Conservation (phyloP, 352 stramenopile species). For the Elongisporangium prolatum region DNA sequence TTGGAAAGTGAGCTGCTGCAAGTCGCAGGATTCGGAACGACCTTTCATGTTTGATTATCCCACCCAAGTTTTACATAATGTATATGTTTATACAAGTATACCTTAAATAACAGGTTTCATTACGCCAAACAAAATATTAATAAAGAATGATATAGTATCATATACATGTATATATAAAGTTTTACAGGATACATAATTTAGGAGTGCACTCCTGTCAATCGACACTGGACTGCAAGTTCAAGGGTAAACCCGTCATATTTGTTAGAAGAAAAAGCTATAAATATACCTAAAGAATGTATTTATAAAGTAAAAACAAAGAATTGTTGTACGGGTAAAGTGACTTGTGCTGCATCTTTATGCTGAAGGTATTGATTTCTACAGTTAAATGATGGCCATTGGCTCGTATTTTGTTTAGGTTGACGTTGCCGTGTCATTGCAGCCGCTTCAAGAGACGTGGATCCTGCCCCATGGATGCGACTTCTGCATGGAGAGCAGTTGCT, state of each 20-base stretch:
- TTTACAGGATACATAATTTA: background rate
- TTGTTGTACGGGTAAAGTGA: background rate
- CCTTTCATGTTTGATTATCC: background rate
- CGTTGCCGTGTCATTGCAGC: conserved; percentile 1
- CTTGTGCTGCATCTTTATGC: background rate
- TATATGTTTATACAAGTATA: background rate
- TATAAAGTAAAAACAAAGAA: too few relatives aligned
- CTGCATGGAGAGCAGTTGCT: background rate
- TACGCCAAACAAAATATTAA: too few relatives aligned
- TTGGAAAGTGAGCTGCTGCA: background rate
- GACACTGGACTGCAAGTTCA: background rate
- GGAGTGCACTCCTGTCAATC: background rate
- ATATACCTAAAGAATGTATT: background rate
- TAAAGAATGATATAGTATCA: too few relatives aligned
- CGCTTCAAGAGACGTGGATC: conserved; percentile 2
- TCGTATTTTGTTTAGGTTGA: conserved; percentile 1
- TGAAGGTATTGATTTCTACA: background rate
- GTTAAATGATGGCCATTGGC: background rate
- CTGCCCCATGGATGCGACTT: background rate
- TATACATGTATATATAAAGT: too few relatives aligned
- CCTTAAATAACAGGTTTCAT: background rate
- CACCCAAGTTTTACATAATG: too few relatives aligned
- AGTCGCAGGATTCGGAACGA: background rate
- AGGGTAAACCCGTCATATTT: background rate
- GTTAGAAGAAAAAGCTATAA: background rate